Base-by-base conservation (phyloP, 2,329 filamentous ascomycete species). In the Thelonectria rubi region DNA sequence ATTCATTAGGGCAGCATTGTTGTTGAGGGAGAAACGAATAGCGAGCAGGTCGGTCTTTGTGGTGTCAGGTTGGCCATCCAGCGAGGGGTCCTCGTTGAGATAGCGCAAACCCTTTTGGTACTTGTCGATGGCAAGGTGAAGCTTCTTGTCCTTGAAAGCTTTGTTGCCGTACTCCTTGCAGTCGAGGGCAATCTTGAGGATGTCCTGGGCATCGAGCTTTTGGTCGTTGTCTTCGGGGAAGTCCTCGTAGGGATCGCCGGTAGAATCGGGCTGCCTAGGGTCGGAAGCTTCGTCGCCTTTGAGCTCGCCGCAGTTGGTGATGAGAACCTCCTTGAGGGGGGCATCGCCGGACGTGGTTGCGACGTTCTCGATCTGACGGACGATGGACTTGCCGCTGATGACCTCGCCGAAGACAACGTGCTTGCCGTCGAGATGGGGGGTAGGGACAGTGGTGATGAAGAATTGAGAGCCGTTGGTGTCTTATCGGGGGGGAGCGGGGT, bases 331-430 rank as follows among this genome's bases (percentile, higher is more conserved):
- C 66, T 87, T 84, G 52, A 74, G 76, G 26, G 93, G 94, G 80
- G 94, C 94, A 82, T 98, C 95, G 72, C 85, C 86, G 26, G 84
- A 80, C 68, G 89, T 84, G 2, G 91, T 95, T 55, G 84, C 83
- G 64, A 92, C 82, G 78, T 95, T 95, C 81, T 99, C 95, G 72
- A 98, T 89, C 77, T 94, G 89, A 66, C 95, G 91, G 34, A 98
- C 87, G 39, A 97, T 82, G 64, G 92, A 94, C 84, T 97, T 98
- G 73, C 95, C 95, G 63, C 89, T 91, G 73, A 97, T 86, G 58
- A 98, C 94, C 76, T 97, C 91, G 65, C 95, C 95, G 72, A 97
- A 99, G 21, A 99, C 94, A 48, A 98, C 95, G 80, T 99, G 94
- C 84, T 99, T 99, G 76, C 88, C 88, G 77, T 99, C 94, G 40